Evolutionary conservation across 768 basidiomycete species (phyloP), one percentile per base, ranked within the genome.

Genomic region (Neoboletus brunneissimus): DNA sequence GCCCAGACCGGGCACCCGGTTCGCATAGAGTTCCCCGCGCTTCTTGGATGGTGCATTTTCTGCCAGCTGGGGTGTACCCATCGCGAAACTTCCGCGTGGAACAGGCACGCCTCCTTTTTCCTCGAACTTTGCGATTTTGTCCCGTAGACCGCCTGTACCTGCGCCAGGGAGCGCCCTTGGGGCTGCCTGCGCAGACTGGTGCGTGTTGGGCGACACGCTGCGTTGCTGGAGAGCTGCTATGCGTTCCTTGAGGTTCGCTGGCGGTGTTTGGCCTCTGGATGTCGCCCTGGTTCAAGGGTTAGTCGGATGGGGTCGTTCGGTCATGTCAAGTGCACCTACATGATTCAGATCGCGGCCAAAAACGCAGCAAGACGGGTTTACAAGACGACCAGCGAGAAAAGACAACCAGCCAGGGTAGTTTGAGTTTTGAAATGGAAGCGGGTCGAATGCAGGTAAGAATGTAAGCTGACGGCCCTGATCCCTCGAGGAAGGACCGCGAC

Each of bases 101-200:
- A 83, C 81, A 16, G 89, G 89, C 0, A 85, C 77, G 12, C 84
- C 88, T 51, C 90, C 90, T 67, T 88, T 86, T 72, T 78, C 79
- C 72, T 92, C 90, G 55, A 92, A 92, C 59, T 81, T 84, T 22
- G 89, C 89, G 59, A 91, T 91, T 75, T 83, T 90, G 67, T 87
- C 89, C 22, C 81, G 76, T 11, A 83, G 71, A 12, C 68, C 72
- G 38, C 74, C 65, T 5, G 67, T 58, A 27, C 67, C 67, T 3
- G 66, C 51, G 41, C 51, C 66, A 46, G 67, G 71, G 41, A 70
- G 49, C 23, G 64, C 56, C n/a, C 70, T 58, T 15, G 68, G 61
- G 25, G 73, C 65, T 12, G 74, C 67, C 22, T 71, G 67, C 12
- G 73, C 59, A 52, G 78, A 62, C 42, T 73, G 65, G 55, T 72